Base-by-base conservation (phyloP, 768 basidiomycete species). In the Podaxis carcinomalis region DNA sequence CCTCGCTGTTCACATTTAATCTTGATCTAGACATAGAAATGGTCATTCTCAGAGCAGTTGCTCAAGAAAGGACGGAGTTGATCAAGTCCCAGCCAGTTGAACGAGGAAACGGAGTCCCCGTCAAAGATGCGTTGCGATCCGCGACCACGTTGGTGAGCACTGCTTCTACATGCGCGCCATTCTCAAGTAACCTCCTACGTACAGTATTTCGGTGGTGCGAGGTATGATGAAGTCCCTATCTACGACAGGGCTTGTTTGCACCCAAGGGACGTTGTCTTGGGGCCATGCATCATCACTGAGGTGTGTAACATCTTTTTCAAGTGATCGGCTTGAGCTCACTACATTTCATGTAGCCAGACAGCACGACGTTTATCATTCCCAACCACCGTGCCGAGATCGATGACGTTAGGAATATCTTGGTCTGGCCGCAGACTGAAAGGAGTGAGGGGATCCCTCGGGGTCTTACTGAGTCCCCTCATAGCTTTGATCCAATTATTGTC, bases 231-330 rank as follows among this genome's bases (percentile, higher is more conserved):
- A 21, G 70, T 69, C 27, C 67, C 70, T 10, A 68, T 72, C 35
- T 68, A 62, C 59, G 69, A 72, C 13, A 65, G 70, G 19, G 62
- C 64, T n/a, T 37, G 23, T 28, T 65, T 72, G 7, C 44, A 64
- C 19, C 57, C 63, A 28, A 68, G 69, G 14, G 67, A 72, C 61
- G 37, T n/a, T 3, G 51, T 72, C 28, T 32, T 49, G 14, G 70
- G 70, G 1, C 70, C 70, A 7, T 69, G 68, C 5, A 69, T 72
- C 53, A 64, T 72, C 46, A 67, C 63, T 4, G 71, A 72, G 64
- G 70, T 68, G 21, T 21, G 52, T 37, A 4, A 23, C 9, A 7
- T 47, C 16, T 54, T 5, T 37, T 21, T 19, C 36, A 10, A 16
- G 10, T 21, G 21, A 28, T 10, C 21, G 9, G 3, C 46, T 51